Base-by-base conservation (phyloP, 345 rosid species). In the Draba incana region DNA sequence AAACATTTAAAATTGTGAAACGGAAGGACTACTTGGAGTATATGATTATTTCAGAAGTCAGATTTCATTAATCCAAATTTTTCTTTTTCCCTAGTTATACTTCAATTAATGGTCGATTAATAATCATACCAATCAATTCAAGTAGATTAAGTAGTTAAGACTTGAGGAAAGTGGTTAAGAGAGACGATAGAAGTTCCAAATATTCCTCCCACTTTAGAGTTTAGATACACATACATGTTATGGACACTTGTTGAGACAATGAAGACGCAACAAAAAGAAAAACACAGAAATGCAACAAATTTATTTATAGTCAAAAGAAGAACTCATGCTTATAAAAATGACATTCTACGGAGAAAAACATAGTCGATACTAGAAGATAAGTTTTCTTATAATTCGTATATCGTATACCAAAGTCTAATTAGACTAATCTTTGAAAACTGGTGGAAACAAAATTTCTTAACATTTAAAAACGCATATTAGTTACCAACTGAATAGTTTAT, bases 61-160 rank as follows among this genome's bases (percentile, higher is more conserved):
- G 11, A 10, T 10, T 35, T n/a, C 5, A 38, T 38, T 48, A 49
- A 6, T 56, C 9, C 2, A 37, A 10, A 8, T 1, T 16, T 35
- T 13, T 30, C 6, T 16, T 13, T 23, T 47, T 14, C 11, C 48
- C 2, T 38, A 7, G 25, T 20, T n/a, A 39, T 39, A 48, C 10
- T 16, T 58, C 35, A 35, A 51, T 37, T 2, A 60, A 23, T 51
- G 54, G 46, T 51, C 62, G n/a, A 52, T 31, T 50, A 51, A 39
- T 70, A 43, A 60, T 60, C 46, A 41, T 13, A 42, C 53, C 53
- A 61, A 49, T 59, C 42, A 67, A 27, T 10, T 57, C 25, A 35
- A 33, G 62, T 31, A 24, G n/a, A 46, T 23, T 46, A 33, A 70
- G 62, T 70, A 23, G 68, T 53, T 52, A 51, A 52, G 37, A 42